phyloP scores from a whole-genome alignment of 2,329 filamentous ascomycete genomes.

The Exophiala xenobiotica region DNA sequence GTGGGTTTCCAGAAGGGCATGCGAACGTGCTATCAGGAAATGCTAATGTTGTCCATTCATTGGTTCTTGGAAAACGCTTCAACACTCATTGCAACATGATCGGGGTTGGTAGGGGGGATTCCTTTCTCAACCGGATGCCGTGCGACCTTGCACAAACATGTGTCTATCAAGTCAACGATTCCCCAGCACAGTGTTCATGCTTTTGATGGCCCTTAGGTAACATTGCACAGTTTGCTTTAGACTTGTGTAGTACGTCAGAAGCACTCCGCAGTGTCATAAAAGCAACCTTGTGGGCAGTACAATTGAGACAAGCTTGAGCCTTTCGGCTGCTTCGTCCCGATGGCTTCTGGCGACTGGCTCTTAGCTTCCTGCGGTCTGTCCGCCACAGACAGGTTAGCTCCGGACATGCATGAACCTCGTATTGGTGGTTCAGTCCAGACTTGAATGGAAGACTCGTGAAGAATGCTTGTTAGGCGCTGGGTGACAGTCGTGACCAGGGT shows the following conservation, averaged over 20 bases:
- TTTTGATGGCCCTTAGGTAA: background rate
- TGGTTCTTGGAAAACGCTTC: background rate
- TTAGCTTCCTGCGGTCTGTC: background rate
- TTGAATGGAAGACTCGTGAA: background rate
- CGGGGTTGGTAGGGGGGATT: slow-evolving; percentile 1
- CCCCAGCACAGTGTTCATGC: slow-evolving; percentile 4
- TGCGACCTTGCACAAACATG: slow-evolving; percentile 6
- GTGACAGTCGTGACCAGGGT: slow-evolving; percentile 5
- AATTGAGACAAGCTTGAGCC: background rate
- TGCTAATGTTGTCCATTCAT: slow-evolving; percentile 2
- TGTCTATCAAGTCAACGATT: background rate
- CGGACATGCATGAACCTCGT: slow-evolving; percentile 6
- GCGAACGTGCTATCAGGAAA: slow-evolving; percentile 6
- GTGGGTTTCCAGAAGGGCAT: slow-evolving; percentile 17
- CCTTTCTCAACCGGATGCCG: slow-evolving; percentile 1
- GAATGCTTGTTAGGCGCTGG: background rate
- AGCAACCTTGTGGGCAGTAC: background rate
- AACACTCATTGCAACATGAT: slow-evolving; percentile 3
- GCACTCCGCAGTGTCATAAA: slow-evolving; percentile 1
- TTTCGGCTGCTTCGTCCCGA: slow-evolving; percentile 22
- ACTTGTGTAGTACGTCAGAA: slow-evolving; percentile 9
- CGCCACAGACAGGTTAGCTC: slow-evolving; percentile 1
- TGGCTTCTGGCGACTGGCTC: slow-evolving; percentile 11
- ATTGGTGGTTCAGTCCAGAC: slow-evolving; percentile 11
- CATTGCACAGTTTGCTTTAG: background rate